These are phyloP conservation scores for Geotrichum macrosporum DNA, from an alignment of 1,139 yeast species.

Conservation along the genomic window DNA sequence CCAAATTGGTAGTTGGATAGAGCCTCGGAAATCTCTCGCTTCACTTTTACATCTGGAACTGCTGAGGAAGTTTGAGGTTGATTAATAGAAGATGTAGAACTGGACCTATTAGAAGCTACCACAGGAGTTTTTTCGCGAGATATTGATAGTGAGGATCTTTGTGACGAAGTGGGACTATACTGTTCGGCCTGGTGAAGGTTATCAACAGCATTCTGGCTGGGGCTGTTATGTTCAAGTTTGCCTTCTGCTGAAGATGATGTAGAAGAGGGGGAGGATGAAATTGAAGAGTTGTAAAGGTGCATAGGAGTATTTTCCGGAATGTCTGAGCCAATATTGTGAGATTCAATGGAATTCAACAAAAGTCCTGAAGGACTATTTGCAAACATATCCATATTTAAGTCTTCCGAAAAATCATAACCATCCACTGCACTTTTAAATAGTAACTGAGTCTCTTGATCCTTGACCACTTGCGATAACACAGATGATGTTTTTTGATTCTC, in stretches of 20 bases:
- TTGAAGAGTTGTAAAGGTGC: conserved; percentile 15
- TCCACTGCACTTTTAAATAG: conserved; percentile 6
- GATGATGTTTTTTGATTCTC: background rate
- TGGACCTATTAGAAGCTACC: no score
- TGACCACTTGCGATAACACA: background rate
- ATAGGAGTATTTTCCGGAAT: conserved; percentile 20
- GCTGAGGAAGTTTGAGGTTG: background rate
- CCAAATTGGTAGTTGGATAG: conserved; percentile 19
- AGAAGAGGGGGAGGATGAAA: background rate
- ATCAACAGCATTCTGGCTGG: conserved; percentile 2
- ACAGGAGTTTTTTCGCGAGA: no score
- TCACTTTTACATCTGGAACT: background rate
- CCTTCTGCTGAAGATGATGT: background rate
- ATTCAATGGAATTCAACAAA: background rate
- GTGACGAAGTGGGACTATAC: conserved; percentile 1
- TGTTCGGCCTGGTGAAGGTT: background rate
- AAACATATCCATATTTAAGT: conserved; percentile 7
- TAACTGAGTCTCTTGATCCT: conserved; percentile 6
- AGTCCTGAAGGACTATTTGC: background rate
- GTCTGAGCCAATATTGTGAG: conserved; percentile 23
- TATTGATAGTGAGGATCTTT: conserved; percentile 5
- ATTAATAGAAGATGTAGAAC: conserved; percentile 4
- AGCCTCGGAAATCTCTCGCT: conserved; percentile 12
- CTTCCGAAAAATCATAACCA: conserved; percentile 1
- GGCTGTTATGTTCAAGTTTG: background rate